phyloP scores from a whole-genome alignment of 148 eudicot species.

The Nepenthes gracilis region DNA sequence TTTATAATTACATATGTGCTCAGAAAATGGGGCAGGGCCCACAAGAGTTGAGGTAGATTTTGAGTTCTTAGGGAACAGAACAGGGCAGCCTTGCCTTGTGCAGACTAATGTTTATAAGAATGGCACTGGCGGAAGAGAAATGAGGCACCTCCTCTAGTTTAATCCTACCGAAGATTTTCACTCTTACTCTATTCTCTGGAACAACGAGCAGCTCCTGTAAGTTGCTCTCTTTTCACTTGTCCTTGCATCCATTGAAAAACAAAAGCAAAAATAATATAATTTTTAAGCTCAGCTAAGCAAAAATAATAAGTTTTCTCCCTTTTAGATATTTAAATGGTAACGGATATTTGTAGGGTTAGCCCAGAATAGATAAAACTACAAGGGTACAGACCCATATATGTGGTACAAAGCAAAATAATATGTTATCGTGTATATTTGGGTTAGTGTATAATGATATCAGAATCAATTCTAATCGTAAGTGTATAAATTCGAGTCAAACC shows the following conservation, averaged over 20 bases:
- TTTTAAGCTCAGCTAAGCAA: neutral
- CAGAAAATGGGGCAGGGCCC: conserved; percentile 81
- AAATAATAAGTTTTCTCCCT: neutral
- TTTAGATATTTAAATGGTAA: too few relatives aligned
- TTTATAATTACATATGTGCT: conserved; percentile 64
- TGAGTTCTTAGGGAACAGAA: conserved; percentile 86
- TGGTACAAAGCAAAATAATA: too few relatives aligned
- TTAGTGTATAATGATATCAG: too few relatives aligned
- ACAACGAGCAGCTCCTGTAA: conserved; percentile 74
- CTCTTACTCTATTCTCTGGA: conserved; percentile 84
- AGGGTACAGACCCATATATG: too few relatives aligned
- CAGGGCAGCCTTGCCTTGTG: conserved; percentile 72
- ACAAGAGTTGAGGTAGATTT: conserved; percentile 84
- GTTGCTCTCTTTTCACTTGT: conserved; percentile 3
- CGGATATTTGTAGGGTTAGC: too few relatives aligned
- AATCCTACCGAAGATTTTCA: conserved; percentile 90
- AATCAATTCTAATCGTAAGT: too few relatives aligned
- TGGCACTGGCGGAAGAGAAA: conserved; percentile 83
- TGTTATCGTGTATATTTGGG: too few relatives aligned
- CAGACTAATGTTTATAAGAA: conserved; percentile 88
- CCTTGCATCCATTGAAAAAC: neutral
- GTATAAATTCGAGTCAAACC: too few relatives aligned
- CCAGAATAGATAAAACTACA: too few relatives aligned
- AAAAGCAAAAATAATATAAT: too few relatives aligned
- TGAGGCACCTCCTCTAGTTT: conserved; percentile 88